These are phyloP conservation scores for Hypoxylon fuscum DNA, from an alignment of 495 filamentous ascomycete genomes.

Conservation along the genomic window DNA sequence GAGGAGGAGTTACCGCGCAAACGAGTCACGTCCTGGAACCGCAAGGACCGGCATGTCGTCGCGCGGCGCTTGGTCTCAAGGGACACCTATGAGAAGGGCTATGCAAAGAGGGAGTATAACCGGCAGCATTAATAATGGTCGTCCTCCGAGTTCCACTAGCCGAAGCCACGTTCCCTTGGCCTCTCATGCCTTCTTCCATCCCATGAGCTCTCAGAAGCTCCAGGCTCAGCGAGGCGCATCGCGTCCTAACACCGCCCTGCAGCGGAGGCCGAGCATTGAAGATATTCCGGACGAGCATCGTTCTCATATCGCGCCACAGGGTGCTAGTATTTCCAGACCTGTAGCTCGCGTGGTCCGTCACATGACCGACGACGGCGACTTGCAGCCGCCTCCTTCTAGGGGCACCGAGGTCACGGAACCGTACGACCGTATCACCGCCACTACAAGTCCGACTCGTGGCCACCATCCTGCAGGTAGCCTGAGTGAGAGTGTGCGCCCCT, in stretches of 20 bases:
- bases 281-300: slow-evolving; percentile 48
- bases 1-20: slow-evolving; percentile 49
- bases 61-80: slow-evolving; percentile 58
- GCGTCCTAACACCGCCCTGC: slow-evolving; percentile 49
- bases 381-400: slow-evolving; percentile 69
- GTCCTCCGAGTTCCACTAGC: slow-evolving; percentile 72
- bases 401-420: slow-evolving; percentile 80
- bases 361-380: slow-evolving; percentile 63
- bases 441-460: slow-evolving; percentile 75
- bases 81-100: slow-evolving; percentile 56
- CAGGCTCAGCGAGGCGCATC: slow-evolving; percentile 83
- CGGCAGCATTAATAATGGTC: slow-evolving; percentile 55
- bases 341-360: slow-evolving; percentile 45
- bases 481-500: slow-evolving; percentile 76
- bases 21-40: slow-evolving; percentile 61
- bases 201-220: slow-evolving; percentile 95
- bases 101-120: slow-evolving; percentile 52
- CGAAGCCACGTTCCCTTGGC: slow-evolving; percentile 90
- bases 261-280: slow-evolving; percentile 51
- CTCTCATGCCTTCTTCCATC: slow-evolving; percentile 90
- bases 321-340: slow-evolving; percentile 59
- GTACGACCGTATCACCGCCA: slow-evolving; percentile 72
- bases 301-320: slow-evolving; percentile 51
- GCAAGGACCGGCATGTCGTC: slow-evolving; percentile 60
- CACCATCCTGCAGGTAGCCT: slow-evolving; percentile 72